phyloP scores from a whole-genome alignment of 108 stramenopile genomes.

The Cyclotella distinguenda region DNA sequence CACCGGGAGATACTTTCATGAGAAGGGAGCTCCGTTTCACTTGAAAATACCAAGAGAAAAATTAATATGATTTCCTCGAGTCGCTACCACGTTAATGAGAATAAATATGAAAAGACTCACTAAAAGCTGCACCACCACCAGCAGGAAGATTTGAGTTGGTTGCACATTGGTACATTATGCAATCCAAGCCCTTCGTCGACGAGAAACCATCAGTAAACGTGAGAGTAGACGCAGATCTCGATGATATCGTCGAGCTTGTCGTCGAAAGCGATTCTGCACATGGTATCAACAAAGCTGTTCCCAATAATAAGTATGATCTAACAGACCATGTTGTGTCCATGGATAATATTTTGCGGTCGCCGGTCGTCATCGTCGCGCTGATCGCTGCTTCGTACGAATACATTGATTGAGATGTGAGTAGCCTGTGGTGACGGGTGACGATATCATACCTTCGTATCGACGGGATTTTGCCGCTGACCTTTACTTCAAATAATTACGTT shows the following conservation, averaged over 20 bases:
- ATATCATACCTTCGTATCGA: too few species aligned
- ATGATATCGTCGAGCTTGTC: background rate
- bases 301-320: too few species aligned
- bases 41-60: background rate
- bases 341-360: too few species aligned
- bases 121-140: background rate
- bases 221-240: background rate
- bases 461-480: too few species aligned
- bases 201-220: background rate
- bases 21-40: background rate
- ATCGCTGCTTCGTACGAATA: too few species aligned
- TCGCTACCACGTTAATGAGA: background rate
- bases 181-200: background rate
- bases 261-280: background rate
- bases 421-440: too few species aligned
- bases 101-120: background rate
- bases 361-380: too few species aligned
- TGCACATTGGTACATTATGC: background rate
- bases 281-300: background rate
- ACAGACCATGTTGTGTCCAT: too few species aligned
- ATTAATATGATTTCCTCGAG: background rate
- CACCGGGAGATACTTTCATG: slow-evolving; percentile 28
- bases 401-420: too few species aligned
- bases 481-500: too few species aligned
- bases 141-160: background rate